Evolutionary conservation across 2,329 filamentous ascomycete species (phyloP), one percentile per base, ranked within the genome.

Genomic region (Rutstroemia sp.): DNA sequence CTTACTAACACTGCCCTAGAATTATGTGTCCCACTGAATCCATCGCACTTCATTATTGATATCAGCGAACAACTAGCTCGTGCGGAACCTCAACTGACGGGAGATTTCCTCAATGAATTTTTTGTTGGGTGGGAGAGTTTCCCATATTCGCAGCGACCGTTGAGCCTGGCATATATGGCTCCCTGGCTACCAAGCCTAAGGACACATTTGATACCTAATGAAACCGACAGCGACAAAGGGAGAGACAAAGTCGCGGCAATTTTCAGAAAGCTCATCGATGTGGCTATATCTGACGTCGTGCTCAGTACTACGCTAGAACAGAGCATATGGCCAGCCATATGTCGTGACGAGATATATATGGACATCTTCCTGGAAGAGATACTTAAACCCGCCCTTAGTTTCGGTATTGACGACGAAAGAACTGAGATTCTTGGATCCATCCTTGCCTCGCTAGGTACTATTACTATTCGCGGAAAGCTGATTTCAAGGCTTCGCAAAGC

Each of bases 61-160:
- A 83, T 87, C 48, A 87, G 84, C 71, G 79, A 78, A 63, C 78
- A 82, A 59, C 72, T 88, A 16, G 83, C 84, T 8, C 70, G 73
- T 30, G 78, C 82, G 19, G 84, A 88, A 64, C 82, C 84, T 21
- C 83, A 86, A 62, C 74, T 88, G 7, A 87, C 84, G 0, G 79
- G 78, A 7, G 84, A 88, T 64, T 88, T 88, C 63, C 65, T 88
- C 40, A 86, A 84, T n/a, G 84, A 87, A 64, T 88, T 88, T 65
- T 87, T 88, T 57, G 82, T 86, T 23, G 82, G 84, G 17, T 88
- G 84, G 84, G 83, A 86, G 61, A 86, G 83, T 64, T 84, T 87
- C 63, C 78, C 81, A 1, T 80, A 84, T 36, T 80, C 86, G 56
- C 84, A 88, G 65, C 82, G 84, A 61, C 81, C 83, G 1, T 67